phyloP scores from a whole-genome alignment of 768 basidiomycete species.

The Piloderma croceum region DNA sequence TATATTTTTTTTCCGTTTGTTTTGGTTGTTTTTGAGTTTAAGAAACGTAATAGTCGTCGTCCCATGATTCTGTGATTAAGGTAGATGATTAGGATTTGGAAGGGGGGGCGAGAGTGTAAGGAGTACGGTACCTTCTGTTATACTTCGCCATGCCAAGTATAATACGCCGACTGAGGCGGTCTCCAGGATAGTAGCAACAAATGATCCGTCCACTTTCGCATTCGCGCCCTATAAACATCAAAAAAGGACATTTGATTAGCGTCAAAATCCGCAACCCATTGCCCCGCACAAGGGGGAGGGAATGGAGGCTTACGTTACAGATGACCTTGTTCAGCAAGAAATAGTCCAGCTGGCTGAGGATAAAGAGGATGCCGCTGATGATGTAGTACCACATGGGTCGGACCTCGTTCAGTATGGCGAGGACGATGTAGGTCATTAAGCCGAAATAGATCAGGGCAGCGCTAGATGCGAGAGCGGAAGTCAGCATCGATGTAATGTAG shows the following conservation, averaged over 20 bases:
- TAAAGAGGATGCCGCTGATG: conserved; percentile 68
- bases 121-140: conserved; percentile 68
- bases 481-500: conserved; percentile 1
- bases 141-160: conserved; percentile 80
- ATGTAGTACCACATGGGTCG: conserved; percentile 78
- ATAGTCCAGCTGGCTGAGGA: conserved; percentile 76
- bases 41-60: conserved; percentile 12
- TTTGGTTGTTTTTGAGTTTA: not conserved
- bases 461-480: conserved; percentile 27
- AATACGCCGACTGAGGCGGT: conserved; percentile 64
- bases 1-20: not conserved
- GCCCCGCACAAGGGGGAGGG: no score
- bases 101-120: conserved; percentile 1
- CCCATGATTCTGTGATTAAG: conserved; percentile 22
- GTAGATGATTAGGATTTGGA: not conserved
- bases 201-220: conserved; percentile 76
- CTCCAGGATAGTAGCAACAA: conserved; percentile 81
- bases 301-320: no score
- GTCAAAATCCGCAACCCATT: conserved; percentile 22
- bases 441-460: conserved; percentile 63
- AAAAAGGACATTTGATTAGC: conserved; percentile 2
- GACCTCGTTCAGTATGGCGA: conserved; percentile 68
- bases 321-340: conserved; percentile 76
- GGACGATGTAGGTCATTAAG: conserved; percentile 78
- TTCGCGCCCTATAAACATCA: conserved; percentile 57